These are phyloP conservation scores for Curvularia sp. DNA, from an alignment of 2,329 filamentous ascomycete genomes.

Conservation along the genomic window DNA sequence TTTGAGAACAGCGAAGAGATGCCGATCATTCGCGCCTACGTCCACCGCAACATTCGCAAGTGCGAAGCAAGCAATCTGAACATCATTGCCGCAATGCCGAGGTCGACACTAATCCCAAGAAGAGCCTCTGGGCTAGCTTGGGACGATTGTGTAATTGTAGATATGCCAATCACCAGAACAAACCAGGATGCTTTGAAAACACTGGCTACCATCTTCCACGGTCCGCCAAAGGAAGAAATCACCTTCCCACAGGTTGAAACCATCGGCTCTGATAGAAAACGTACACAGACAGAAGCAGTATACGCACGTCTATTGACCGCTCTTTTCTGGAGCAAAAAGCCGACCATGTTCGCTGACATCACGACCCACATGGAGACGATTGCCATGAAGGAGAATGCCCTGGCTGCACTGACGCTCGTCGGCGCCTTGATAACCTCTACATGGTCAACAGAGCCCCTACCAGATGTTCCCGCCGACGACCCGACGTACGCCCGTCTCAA, in stretches of 20 bases:
- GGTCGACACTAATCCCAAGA: constrained; percentile 59
- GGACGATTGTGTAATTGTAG: constrained; percentile 52
- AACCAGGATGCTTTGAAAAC: constrained; percentile 63
- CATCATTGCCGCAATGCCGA: constrained; percentile 64
- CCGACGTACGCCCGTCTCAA: constrained; percentile 54
- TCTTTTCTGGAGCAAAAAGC: constrained; percentile 59
- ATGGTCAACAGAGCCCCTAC: constrained; percentile 56
- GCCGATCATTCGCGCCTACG: constrained; percentile 56
- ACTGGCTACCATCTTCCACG: constrained; percentile 63
- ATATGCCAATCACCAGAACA: constrained; percentile 60
- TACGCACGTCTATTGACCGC: constrained; percentile 64
- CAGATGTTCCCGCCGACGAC: constrained; percentile 56
- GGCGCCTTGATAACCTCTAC: constrained; percentile 61
- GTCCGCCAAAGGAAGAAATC: constrained; percentile 53
- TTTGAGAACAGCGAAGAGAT: constrained; percentile 57
- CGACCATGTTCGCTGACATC: constrained; percentile 61
- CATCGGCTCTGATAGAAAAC: constrained; percentile 31
- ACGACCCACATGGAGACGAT: constrained; percentile 62
- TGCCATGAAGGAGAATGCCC: constrained; percentile 63
- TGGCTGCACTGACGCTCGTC: constrained; percentile 62
- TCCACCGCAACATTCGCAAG: constrained; percentile 59
- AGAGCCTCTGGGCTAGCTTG: constrained; percentile 47
- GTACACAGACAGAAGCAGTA: constrained; percentile 56
- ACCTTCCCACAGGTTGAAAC: constrained; percentile 47
- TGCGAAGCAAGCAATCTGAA: constrained; percentile 63